phyloP scores from a whole-genome alignment of 306 rosid species.

The Abrus precatorius region DNA sequence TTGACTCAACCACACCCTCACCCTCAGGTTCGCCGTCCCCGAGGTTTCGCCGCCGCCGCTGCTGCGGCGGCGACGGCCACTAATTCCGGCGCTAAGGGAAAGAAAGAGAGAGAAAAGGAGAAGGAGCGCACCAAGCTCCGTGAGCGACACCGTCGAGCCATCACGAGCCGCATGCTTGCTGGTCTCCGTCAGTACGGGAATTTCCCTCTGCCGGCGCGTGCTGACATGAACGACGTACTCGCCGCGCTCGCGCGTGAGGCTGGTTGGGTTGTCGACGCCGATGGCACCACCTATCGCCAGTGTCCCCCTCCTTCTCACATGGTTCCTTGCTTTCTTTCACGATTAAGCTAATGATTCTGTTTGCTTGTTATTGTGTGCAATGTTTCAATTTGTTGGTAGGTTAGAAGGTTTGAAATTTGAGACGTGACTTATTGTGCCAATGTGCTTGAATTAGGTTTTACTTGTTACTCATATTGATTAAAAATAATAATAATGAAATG shows the following conservation, averaged over 20 bases:
- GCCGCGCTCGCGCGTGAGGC: constrained; percentile 99
- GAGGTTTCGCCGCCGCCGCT: constrained; percentile 77
- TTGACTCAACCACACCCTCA: constrained; percentile 51
- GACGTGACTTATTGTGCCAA: constrained; percentile 9
- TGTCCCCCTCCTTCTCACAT: constrained; percentile 64
- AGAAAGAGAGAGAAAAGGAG: constrained; percentile 93
- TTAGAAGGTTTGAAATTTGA: constrained; percentile 23
- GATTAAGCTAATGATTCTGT: constrained; percentile 5
- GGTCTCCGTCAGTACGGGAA: constrained; percentile 97
- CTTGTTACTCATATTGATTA: neutral
- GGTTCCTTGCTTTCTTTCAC: constrained; percentile 37
- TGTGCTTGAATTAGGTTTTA: constrained; percentile 28
- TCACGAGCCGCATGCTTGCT: constrained; percentile 95
- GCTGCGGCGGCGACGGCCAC: constrained; percentile 54
- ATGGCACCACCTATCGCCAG: constrained; percentile 89
- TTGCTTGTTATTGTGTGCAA: neutral
- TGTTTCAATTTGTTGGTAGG: constrained; percentile 6
- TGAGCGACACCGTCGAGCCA: constrained; percentile 97
- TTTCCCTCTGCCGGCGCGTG: constrained; percentile 97
- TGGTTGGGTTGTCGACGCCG: constrained; percentile 93
- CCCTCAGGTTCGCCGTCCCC: constrained; percentile 85
- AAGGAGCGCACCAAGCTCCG: constrained; percentile 99
- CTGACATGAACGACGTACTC: constrained; percentile 97
- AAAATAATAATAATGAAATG: neutral
- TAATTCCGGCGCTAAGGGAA: constrained; percentile 64